These are phyloP conservation scores for Cyberlindnera amylophila DNA, from an alignment of 805 yeast species.

Conservation along the genomic window DNA sequence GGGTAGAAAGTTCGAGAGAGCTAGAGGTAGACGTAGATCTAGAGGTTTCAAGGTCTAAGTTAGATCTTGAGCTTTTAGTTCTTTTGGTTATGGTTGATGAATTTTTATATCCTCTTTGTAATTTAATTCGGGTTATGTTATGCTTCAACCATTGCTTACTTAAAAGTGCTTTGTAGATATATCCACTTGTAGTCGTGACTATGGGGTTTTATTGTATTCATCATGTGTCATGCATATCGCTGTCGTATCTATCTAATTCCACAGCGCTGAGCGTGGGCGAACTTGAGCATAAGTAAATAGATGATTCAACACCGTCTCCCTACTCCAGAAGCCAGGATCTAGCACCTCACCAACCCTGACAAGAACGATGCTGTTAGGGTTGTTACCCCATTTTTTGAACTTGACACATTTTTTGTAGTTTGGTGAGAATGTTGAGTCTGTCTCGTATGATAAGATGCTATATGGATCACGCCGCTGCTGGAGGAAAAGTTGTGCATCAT, in stretches of 20 bases:
- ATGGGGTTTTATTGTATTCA: too few relatives aligned
- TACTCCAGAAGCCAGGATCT: constrained; percentile 22
- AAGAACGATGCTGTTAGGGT: neutral
- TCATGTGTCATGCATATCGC: too few relatives aligned
- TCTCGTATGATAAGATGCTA: constrained; percentile 13
- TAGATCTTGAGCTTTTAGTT: constrained; percentile 10
- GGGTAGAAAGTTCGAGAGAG: constrained; percentile 99
- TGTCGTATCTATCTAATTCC: too few relatives aligned
- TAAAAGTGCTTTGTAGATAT: too few relatives aligned
- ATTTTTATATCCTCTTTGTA: constrained; percentile 12
- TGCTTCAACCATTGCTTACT: constrained; percentile 19
- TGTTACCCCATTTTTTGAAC: neutral
- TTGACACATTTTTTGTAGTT: constrained; percentile 12
- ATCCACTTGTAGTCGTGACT: too few relatives aligned
- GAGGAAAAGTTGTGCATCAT: constrained; percentile 13
- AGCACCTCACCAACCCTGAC: neutral
- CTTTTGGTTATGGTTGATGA: constrained; percentile 13
- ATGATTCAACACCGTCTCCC: constrained; percentile 12
- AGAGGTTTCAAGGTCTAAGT: constrained; percentile 99
- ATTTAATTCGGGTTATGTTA: constrained; percentile 18
- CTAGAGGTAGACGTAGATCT: constrained; percentile 99
- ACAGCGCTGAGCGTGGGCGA: constrained; percentile 7
- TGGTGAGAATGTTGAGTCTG: constrained; percentile 15
- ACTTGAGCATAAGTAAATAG: constrained; percentile 5
- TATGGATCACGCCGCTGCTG: constrained; percentile 7